These are phyloP conservation scores for Boletus rubroflammeus DNA, from an alignment of 768 basidiomycete genomes.

Conservation along the genomic window DNA sequence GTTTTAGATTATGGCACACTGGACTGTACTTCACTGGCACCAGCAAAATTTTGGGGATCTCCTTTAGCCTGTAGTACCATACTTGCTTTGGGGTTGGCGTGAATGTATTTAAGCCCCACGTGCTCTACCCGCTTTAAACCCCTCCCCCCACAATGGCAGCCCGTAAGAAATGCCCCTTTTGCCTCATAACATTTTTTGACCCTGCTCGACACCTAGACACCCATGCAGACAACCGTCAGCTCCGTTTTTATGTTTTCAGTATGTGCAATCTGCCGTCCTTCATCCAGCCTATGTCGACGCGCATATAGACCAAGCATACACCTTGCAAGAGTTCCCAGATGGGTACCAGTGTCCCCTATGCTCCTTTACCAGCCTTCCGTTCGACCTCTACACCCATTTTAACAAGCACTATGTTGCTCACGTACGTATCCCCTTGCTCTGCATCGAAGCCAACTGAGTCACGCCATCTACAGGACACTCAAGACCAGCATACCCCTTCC, in stretches of 20 bases:
- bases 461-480: background rate
- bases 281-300: background rate
- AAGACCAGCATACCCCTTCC: background rate
- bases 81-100: too few species aligned
- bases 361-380: background rate
- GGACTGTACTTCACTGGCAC: too few species aligned
- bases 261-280: background rate
- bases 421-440: background rate
- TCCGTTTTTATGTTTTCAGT: background rate
- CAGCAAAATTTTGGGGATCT: too few species aligned
- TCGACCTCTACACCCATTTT: background rate
- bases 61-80: too few species aligned
- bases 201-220: background rate
- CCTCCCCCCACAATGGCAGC: too few species aligned
- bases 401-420: background rate
- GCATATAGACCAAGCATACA: too few species aligned
- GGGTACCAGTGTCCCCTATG: too few species aligned
- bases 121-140: too few species aligned
- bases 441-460: background rate
- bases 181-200: background rate
- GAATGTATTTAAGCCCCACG: too few species aligned
- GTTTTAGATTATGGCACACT: too few species aligned
- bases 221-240: background rate
- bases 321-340: too few species aligned
- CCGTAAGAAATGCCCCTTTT: too few species aligned